Percentiles rank a stretch among this genome's conserved stretches.
Evolutionary conservation across 305 asterid genomes (phyloP).

Genomic region (Coffea humblotiana): DNA sequence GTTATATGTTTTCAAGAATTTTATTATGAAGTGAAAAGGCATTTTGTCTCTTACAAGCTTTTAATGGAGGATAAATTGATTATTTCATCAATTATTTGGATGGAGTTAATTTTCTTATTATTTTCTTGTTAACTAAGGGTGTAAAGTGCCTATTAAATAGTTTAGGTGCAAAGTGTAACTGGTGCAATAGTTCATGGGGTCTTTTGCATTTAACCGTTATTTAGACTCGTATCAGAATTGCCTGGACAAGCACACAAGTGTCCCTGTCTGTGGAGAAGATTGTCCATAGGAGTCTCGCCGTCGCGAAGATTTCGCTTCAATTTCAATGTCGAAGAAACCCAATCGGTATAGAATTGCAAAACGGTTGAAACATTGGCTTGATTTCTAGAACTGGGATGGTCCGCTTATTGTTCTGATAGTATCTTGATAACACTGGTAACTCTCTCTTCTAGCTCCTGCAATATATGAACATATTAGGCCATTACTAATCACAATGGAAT

Average conservation of each 20-base stretch:
- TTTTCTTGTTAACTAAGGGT: too few species aligned
- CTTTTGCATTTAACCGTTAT: too few species aligned
- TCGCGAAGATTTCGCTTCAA: conserved; percentile 3
- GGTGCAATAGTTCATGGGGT: too few species aligned
- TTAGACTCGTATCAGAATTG: not conserved
- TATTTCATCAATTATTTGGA: too few species aligned
- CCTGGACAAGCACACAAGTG: not conserved
- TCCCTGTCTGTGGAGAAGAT: not conserved
- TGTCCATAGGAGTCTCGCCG: not conserved
- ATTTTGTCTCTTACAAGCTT: too few species aligned
- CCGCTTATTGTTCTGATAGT: not conserved
- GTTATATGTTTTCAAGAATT: too few species aligned
- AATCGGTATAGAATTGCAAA: not conserved
- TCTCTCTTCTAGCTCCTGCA: not conserved
- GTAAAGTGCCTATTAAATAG: too few species aligned
- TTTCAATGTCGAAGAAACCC: conserved; percentile 6
- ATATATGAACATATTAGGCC: too few species aligned
- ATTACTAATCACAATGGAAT: not conserved
- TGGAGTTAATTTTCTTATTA: too few species aligned
- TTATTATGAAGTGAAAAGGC: too few species aligned
- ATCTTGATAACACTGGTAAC: not conserved
- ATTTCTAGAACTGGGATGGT: not conserved
- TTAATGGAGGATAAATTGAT: too few species aligned
- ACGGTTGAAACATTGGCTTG: not conserved
- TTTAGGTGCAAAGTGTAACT: too few species aligned